Evolutionary conservation across 768 basidiomycete species (phyloP).

Genomic region (Xerocomellus amylosporus): DNA sequence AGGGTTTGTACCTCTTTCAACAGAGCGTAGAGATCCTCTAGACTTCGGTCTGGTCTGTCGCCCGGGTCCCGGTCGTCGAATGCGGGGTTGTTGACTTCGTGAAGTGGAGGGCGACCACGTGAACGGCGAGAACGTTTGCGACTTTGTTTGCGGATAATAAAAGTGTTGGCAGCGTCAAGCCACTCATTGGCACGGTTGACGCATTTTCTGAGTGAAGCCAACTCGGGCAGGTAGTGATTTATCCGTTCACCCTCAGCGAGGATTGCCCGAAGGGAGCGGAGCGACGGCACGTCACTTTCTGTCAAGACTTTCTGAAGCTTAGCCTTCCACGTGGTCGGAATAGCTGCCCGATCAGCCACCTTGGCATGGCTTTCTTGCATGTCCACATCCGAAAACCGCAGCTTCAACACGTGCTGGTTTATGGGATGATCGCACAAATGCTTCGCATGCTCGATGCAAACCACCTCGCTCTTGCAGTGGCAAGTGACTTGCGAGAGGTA

Average conservation of each 20-base stretch:
- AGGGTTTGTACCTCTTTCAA: slow-evolving; percentile 71
- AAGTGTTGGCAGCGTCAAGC: slow-evolving; percentile 81
- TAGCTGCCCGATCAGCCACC: slow-evolving; percentile 66
- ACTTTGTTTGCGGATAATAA: slow-evolving; percentile 75
- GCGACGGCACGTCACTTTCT: slow-evolving; percentile 67
- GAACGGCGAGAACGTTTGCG: slow-evolving; percentile 71
- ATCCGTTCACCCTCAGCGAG: slow-evolving; percentile 89
- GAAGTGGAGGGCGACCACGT: slow-evolving; percentile 49
- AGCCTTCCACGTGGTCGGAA: slow-evolving; percentile 72
- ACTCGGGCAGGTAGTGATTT: slow-evolving; percentile 68
- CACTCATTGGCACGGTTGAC: slow-evolving; percentile 81
- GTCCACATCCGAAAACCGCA: slow-evolving; percentile 79
- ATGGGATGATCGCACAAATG: slow-evolving; percentile 67
- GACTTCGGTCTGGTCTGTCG: slow-evolving; percentile 66
- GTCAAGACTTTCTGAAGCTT: slow-evolving; percentile 65
- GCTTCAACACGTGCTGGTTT: slow-evolving; percentile 62
- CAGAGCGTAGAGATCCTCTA: slow-evolving; percentile 68
- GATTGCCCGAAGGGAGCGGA: slow-evolving; percentile 78
- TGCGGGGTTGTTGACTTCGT: slow-evolving; percentile 37
- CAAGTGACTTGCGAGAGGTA: slow-evolving; percentile 93
- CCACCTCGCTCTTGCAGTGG: slow-evolving; percentile 70
- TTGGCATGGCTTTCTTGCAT: slow-evolving; percentile 63
- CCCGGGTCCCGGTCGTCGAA: slow-evolving; percentile 48
- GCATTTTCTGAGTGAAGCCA: slow-evolving; percentile 69
- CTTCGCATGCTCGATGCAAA: slow-evolving; percentile 82